phyloP scores from a whole-genome alignment of 2,329 filamentous ascomycete genomes.

The Diaporthe aspalathi region DNA sequence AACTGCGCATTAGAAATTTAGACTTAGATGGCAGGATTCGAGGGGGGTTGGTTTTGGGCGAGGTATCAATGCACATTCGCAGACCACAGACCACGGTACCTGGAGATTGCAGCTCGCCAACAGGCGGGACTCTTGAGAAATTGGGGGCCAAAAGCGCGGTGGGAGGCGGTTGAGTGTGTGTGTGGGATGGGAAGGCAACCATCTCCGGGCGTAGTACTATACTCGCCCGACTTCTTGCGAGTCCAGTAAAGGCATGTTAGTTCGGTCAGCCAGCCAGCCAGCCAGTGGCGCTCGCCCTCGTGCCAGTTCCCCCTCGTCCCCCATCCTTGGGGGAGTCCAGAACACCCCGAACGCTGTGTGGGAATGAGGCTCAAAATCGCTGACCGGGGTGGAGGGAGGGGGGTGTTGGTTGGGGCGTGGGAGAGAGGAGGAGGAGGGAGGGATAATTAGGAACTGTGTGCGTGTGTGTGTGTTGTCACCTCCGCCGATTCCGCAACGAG shows the following conservation, averaged over 20 bases:
- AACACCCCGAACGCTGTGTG: conserved; percentile 37
- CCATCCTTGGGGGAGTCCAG: conserved; percentile 25
- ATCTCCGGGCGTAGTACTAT: conserved; percentile 4
- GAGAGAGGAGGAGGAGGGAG: background rate
- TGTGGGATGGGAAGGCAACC: no score
- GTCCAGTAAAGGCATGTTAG: background rate
- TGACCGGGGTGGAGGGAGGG: conserved; percentile 16
- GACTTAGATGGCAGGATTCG: background rate
- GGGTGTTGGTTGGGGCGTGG: background rate
- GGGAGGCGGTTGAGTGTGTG: background rate
- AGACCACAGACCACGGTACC: background rate
- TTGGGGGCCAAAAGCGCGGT: conserved; percentile 28
- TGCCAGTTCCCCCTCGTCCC: background rate
- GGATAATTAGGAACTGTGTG: no score
- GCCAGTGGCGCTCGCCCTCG: background rate
- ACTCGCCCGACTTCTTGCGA: background rate
- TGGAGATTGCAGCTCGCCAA: conserved; percentile 2
- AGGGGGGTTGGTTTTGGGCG: background rate
- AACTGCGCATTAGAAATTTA: conserved; percentile 8
- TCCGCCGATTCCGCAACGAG: conserved; percentile 16
- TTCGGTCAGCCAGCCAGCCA: background rate
- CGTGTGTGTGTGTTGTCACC: background rate
- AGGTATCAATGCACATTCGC: background rate
- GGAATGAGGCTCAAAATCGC: conserved; percentile 40
- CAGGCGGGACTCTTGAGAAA: conserved; percentile 1